These are phyloP conservation scores for Talaromyces sp. DNA, from an alignment of 2,329 filamentous ascomycete species.

Conservation along the genomic window DNA sequence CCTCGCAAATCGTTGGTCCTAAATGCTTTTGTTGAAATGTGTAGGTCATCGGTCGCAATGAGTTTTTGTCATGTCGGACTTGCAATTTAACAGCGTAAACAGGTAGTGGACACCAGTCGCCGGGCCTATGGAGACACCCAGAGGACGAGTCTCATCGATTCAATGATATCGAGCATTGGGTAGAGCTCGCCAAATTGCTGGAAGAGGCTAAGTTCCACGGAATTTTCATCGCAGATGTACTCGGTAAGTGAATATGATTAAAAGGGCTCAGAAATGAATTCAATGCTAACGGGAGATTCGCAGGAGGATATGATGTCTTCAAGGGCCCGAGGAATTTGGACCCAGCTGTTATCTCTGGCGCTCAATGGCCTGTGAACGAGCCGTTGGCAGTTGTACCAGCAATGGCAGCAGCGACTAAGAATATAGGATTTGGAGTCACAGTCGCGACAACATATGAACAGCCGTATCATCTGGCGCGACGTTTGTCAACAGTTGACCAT, in stretches of 20 bases:
- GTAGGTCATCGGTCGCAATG: slow-evolving; percentile 29
- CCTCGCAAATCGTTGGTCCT: slow-evolving; percentile 52
- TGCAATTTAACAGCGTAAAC: not conserved
- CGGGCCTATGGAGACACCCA: slow-evolving; percentile 66
- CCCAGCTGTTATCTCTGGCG: slow-evolving; percentile 63
- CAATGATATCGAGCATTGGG: slow-evolving; percentile 64
- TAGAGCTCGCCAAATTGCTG: slow-evolving; percentile 60
- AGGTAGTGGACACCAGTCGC: slow-evolving; percentile 57
- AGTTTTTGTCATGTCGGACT: no score
- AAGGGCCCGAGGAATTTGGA: slow-evolving; percentile 62
- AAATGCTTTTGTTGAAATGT: slow-evolving; percentile 57
- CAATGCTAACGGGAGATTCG: not conserved
- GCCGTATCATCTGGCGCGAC: slow-evolving; percentile 66
- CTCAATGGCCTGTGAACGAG: slow-evolving; percentile 74
- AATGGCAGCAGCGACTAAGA: slow-evolving; percentile 69
- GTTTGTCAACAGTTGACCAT: slow-evolving; percentile 69
- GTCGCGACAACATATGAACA: slow-evolving; percentile 70
- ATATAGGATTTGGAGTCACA: slow-evolving; percentile 69
- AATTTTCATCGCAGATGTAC: slow-evolving; percentile 68
- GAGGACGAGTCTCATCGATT: slow-evolving; percentile 65
- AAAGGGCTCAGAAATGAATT: not conserved
- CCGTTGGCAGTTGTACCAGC: slow-evolving; percentile 65
- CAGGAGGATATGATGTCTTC: slow-evolving; percentile 70
- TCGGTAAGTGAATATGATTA: slow-evolving; percentile 43
- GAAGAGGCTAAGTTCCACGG: slow-evolving; percentile 67